A percentile compares a stretch with the other conserved stretches of the same genome.
Evolutionary conservation across 2,329 filamentous ascomycete species (phyloP).

Genomic region (Aspergillus quadrilineatus): DNA sequence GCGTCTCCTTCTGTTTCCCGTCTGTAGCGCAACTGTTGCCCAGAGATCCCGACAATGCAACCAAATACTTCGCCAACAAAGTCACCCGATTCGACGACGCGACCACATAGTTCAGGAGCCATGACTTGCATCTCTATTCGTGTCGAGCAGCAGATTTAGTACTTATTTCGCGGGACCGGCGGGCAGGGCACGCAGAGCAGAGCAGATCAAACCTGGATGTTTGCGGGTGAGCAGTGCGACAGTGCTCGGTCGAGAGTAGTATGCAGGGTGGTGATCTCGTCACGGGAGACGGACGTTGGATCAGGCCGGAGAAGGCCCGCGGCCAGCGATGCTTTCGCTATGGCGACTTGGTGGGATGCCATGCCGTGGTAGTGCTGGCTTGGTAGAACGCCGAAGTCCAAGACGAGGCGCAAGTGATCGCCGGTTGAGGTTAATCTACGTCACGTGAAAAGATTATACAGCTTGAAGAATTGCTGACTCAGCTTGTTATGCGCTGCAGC

Average conservation of each 20-base stretch:
- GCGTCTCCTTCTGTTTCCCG: conserved; percentile 19
- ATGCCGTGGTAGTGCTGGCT: conserved; percentile 44
- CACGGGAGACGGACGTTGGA: conserved; percentile 66
- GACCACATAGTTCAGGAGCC: conserved; percentile 72
- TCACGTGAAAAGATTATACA: not conserved
- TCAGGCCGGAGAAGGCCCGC: conserved; percentile 72
- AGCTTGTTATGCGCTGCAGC: too few relatives aligned
- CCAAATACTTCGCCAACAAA: conserved; percentile 73
- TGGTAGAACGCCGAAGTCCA: not conserved
- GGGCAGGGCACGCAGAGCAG: conserved; percentile 22
- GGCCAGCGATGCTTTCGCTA: conserved; percentile 75
- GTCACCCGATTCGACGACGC: conserved; percentile 65
- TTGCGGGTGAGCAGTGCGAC: conserved; percentile 70
- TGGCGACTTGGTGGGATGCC: conserved; percentile 69
- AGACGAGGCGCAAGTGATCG: too few relatives aligned
- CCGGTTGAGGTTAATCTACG: not conserved
- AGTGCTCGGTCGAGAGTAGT: conserved; percentile 63
- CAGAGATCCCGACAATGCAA: conserved; percentile 65
- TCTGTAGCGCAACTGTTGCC: conserved; percentile 12
- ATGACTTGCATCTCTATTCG: conserved; percentile 79
- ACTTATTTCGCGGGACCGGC: conserved; percentile 24
- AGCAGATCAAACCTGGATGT: conserved; percentile 78
- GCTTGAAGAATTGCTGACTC: too few relatives aligned
- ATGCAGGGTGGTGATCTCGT: conserved; percentile 70
- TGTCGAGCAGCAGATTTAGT: conserved; percentile 34